These are phyloP conservation scores for Pouteria glomerata DNA, from an alignment of 148 eudicot species.

Conservation along the genomic window DNA sequence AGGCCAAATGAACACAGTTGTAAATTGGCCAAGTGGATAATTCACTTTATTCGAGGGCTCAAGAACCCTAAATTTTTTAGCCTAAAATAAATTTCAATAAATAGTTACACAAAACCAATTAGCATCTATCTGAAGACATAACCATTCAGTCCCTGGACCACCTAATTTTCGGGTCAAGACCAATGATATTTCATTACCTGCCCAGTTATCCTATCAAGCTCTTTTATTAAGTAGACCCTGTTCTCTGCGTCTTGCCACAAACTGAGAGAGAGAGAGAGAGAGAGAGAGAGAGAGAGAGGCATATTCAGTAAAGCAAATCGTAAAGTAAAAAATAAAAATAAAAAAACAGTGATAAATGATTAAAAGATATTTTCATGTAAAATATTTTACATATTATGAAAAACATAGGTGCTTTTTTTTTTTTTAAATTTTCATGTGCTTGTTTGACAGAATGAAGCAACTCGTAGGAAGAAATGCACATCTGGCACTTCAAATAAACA, in stretches of 20 bases:
- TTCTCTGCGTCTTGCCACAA: conserved; percentile 86
- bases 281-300: neutral
- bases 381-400: neutral
- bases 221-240: conserved; percentile 61
- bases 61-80: too few species aligned
- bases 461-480: too few species aligned
- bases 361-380: neutral
- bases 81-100: too few species aligned
- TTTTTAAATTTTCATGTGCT: neutral
- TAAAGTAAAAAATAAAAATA: neutral
- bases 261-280: conserved; percentile 28
- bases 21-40: too few species aligned
- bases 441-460: neutral
- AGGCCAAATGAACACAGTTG: too few species aligned
- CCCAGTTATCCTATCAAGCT: conserved; percentile 81
- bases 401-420: neutral
- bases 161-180: neutral
- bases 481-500: neutral
- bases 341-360: too few species aligned
- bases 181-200: conserved; percentile 36
- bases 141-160: neutral
- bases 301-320: conserved; percentile 5
- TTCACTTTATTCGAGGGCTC: too few species aligned
- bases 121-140: too few species aligned
- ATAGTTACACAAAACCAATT: too few species aligned